Evolutionary conservation across 2,329 filamentous ascomycete species (phyloP).

Genomic region (Ophiostoma montium): DNA sequence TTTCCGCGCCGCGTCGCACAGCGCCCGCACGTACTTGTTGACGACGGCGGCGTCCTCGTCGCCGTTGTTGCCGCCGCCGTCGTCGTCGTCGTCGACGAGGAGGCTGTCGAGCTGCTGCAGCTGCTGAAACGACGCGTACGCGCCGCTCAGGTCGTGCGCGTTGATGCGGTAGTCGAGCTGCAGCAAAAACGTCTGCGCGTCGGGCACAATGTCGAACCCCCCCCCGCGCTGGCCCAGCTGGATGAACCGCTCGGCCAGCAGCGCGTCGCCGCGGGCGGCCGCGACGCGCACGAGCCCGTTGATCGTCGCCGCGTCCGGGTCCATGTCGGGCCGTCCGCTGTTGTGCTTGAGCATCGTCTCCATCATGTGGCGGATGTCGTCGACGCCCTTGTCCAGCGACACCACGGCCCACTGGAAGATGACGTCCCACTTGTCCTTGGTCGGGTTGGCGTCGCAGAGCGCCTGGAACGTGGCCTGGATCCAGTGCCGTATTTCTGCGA

Average conservation of each 20-base stretch:
- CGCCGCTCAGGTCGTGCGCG: conserved; percentile 57
- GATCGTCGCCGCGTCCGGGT: conserved; percentile 56
- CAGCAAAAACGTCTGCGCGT: conserved; percentile 57
- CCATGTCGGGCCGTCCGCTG: conserved; percentile 26
- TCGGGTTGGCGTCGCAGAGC: conserved; percentile 28
- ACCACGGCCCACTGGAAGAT: conserved; percentile 64
- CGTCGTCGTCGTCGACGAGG: conserved; percentile 39
- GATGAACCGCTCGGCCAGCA: conserved; percentile 61
- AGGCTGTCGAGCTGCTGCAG: conserved; percentile 43
- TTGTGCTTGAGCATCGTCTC: conserved; percentile 44
- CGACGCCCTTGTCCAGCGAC: conserved; percentile 51
- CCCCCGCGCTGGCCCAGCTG: conserved; percentile 41
- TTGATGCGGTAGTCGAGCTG: conserved; percentile 65
- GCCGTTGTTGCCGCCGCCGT: conserved; percentile 48
- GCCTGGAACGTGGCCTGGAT: conserved; percentile 43
- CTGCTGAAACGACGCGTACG: conserved; percentile 48
- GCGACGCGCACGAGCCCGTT: conserved; percentile 64
- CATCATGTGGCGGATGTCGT: conserved; percentile 62
- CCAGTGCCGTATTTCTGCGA: conserved; percentile 38
- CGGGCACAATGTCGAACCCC: conserved; percentile 49
- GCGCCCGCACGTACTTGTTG: conserved; percentile 57
- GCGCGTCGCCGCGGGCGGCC: conserved; percentile 53
- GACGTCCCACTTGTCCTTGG: conserved; percentile 52
- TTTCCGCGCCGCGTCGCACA: conserved; percentile 27
- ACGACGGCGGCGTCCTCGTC: conserved; percentile 46